phyloP scores from a whole-genome alignment of 768 basidiomycete genomes.

The Leucocoprinus sp. region DNA sequence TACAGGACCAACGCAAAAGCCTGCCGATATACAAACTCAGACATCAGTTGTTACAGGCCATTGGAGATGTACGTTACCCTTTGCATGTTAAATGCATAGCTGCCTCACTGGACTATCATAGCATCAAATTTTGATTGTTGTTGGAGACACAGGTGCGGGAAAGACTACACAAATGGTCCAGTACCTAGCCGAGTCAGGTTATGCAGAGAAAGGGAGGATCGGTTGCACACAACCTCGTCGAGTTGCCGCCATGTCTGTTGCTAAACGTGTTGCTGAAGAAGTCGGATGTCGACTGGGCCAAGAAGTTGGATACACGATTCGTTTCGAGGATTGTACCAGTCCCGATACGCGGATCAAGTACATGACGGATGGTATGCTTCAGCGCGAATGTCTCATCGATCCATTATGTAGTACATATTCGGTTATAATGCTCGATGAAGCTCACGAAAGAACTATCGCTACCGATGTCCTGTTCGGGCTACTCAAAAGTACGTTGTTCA shows the following conservation, averaged over 20 bases:
- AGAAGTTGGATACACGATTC: no score
- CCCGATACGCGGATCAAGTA: slow-evolving; percentile 99
- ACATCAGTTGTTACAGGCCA: slow-evolving; percentile 82
- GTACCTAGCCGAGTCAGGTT: slow-evolving; percentile 91
- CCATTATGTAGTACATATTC: slow-evolving; percentile 90
- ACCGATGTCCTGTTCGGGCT: slow-evolving; percentile 97
- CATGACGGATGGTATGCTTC: slow-evolving; percentile 99
- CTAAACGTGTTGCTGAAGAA: no score
- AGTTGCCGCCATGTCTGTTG: no score
- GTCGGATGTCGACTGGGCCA: no score
- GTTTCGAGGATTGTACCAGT: slow-evolving; percentile 97
- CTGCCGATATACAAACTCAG: slow-evolving; percentile 94
- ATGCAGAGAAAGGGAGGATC: slow-evolving; percentile 81
- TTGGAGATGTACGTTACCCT: slow-evolving; percentile 61
- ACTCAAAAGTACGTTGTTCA: slow-evolving; percentile 67
- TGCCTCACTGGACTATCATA: no score
- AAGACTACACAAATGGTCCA: no score
- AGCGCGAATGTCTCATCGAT: slow-evolving; percentile 94
- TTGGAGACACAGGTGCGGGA: no score
- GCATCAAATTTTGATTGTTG: no score
- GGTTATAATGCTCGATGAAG: slow-evolving; percentile 97
- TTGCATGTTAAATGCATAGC: slow-evolving; percentile 1
- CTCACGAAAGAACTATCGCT: slow-evolving; percentile 97
- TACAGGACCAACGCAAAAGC: slow-evolving; percentile 87
- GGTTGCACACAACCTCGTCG: no score